Percentiles rank a stretch among this genome's conserved stretches.
These are phyloP conservation scores for Penicillium sclerotiorum DNA, from an alignment of 2,329 filamentous ascomycete genomes.

Conservation along the genomic window DNA sequence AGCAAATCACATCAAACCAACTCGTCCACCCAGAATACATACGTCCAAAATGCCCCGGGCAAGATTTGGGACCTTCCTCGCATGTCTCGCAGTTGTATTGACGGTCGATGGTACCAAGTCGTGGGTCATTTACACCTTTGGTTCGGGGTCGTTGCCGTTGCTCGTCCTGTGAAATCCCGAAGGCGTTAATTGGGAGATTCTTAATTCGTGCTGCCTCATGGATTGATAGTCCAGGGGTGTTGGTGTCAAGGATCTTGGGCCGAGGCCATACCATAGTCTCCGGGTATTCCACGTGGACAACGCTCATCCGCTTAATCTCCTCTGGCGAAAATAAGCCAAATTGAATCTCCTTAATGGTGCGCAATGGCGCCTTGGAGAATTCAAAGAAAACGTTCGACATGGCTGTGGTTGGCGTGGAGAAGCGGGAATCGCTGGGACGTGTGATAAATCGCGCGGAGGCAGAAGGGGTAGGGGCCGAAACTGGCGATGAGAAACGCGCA, in stretches of 20 bases:
- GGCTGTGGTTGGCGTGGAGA: constrained; percentile 47
- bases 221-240: constrained; percentile 1
- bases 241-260: neutral
- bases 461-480: constrained; percentile 18
- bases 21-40: too few relatives aligned
- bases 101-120: constrained; percentile 93
- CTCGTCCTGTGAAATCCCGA: constrained; percentile 72
- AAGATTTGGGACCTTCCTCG: constrained; percentile 92
- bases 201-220: neutral
- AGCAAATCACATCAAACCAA: too few relatives aligned
- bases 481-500: constrained; percentile 18
- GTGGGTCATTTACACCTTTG: constrained; percentile 90
- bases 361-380: constrained; percentile 92
- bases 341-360: constrained; percentile 98
- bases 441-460: constrained; percentile 13
- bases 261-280: constrained; percentile 78
- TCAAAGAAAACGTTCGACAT: constrained; percentile 94
- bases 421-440: constrained; percentile 14
- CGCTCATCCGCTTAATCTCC: constrained; percentile 99
- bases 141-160: constrained; percentile 86
- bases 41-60: constrained; percentile 97
- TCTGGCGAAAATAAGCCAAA: constrained; percentile 97
- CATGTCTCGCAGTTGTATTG: constrained; percentile 96
- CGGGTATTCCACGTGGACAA: constrained; percentile 94
- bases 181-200: constrained; percentile 7